These are phyloP conservation scores for Yamadazyma dendronema DNA, from an alignment of 1,139 yeast species.

Conservation along the genomic window DNA sequence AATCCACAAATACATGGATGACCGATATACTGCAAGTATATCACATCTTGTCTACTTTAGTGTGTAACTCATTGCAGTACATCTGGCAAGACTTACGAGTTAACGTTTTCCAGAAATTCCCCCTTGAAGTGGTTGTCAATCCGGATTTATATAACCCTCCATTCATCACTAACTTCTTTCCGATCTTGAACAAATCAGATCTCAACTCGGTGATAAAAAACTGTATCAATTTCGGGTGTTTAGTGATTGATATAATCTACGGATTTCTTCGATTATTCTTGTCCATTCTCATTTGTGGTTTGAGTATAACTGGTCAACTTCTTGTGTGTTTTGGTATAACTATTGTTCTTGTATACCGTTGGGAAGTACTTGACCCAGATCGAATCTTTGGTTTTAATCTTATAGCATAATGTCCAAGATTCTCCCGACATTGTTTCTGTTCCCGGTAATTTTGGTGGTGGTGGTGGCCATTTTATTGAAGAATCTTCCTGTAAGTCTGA, in stretches of 20 bases:
- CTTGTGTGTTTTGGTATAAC: conserved; percentile 9
- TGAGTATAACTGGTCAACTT: conserved; percentile 5
- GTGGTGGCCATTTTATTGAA: not conserved
- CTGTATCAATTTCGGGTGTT: conserved; percentile 7
- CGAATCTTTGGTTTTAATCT: not conserved
- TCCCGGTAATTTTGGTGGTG: conserved; percentile 2
- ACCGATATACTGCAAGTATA: too few relatives aligned
- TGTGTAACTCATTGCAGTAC: conserved; percentile 1
- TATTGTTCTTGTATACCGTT: conserved; percentile 8
- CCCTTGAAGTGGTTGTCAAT: conserved; percentile 20
- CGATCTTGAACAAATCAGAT: conserved; percentile 2
- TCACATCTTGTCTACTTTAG: too few relatives aligned
- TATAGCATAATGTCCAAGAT: not conserved
- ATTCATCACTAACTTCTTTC: conserved; percentile 18
- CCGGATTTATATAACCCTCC: conserved; percentile 32
- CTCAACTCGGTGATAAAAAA: conserved; percentile 2
- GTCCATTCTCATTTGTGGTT: conserved; percentile 11
- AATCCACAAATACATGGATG: too few relatives aligned
- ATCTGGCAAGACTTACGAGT: conserved; percentile 15
- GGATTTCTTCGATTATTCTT: conserved; percentile 13
- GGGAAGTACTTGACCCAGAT: conserved; percentile 8
- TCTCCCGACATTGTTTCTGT: not conserved
- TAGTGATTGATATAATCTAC: conserved; percentile 14
- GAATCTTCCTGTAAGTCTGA: too few relatives aligned
- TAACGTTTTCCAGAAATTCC: conserved; percentile 17